Evolutionary conservation across 2,329 filamentous ascomycete genomes (phyloP), one percentile per base, ranked within the genome.

Genomic region (Tolypocladium tropicale): DNA sequence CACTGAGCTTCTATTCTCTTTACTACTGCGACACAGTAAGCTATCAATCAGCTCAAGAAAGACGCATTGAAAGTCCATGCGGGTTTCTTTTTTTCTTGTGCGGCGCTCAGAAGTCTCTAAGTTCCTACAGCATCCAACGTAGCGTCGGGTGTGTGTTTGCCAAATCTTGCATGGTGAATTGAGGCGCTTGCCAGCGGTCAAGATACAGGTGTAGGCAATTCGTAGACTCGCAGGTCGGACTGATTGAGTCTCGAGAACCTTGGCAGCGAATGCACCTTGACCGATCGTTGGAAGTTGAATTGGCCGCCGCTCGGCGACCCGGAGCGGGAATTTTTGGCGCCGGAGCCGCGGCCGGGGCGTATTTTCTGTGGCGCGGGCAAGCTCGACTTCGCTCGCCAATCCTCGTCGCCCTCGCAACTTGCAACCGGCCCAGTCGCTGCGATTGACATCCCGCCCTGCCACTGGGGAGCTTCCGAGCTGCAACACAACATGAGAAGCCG

Each of bases 401-500:
- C 28, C 46, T 49, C 16, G 5, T n/a, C 16, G 28, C 28, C 9
- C 25, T n/a, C 46, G n/a, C n/a, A n/a, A 21, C 3, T 18, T 21
- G 18, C 46, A 50, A 21, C 46, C 10, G 10, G 46, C 46, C n/a
- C 1, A 21, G 6, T 32, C 9, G 16, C 46, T 21, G 18, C 18
- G 46, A 49, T 32, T 14, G 46, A 21, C 46, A 21, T 25, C 6
- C 34, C 14, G 37, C 49, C 49, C 50, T 52, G 23, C 32, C 23
- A 28, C 50, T 57, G 37, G 61, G 53, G 60, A 62, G 58, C 63
- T 57, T 63, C 59, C 59, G 58, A 62, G 62, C 63, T 67, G 61
- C 60, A 63, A 60, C 61, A 61, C 65, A 68, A 56, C 64, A 72
- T 70, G 69, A 67, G 62, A 68, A 61, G 58, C 60, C 63, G 60